These are phyloP conservation scores for Podospora sp. DNA, from an alignment of 495 filamentous ascomycete genomes.

Conservation along the genomic window DNA sequence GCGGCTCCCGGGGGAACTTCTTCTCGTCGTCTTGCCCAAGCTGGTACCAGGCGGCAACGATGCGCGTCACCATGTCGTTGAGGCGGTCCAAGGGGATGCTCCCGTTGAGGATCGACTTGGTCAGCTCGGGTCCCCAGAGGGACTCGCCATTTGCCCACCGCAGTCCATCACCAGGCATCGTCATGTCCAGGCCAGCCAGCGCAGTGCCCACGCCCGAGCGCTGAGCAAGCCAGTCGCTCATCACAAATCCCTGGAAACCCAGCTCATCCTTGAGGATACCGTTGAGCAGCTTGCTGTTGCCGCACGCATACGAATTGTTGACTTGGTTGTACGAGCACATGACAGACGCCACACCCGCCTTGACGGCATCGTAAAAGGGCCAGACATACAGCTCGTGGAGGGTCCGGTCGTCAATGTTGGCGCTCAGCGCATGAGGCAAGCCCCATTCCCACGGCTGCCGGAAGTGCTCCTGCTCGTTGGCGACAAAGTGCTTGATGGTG, in stretches of 20 bases:
- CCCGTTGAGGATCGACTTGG: conserved; percentile 75
- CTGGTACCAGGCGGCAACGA: conserved; percentile 93
- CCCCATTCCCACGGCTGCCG: conserved; percentile 83
- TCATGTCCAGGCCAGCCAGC: conserved; percentile 88
- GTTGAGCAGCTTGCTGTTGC: conserved; percentile 90
- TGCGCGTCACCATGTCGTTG: conserved; percentile 91
- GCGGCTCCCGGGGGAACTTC: conserved; percentile 66
- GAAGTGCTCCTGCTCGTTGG: conserved; percentile 75
- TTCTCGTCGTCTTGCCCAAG: conserved; percentile 76
- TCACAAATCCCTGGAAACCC: conserved; percentile 92
- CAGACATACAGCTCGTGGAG: conserved; percentile 86
- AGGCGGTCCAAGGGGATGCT: conserved; percentile 80
- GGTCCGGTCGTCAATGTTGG: conserved; percentile 80
- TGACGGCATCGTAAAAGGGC: conserved; percentile 86
- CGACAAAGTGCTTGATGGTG: conserved; percentile 72
- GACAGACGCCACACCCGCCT: conserved; percentile 81
- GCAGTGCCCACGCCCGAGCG: conserved; percentile 78
- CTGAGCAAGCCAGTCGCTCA: conserved; percentile 93
- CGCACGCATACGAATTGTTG: conserved; percentile 89
- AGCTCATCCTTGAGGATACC: conserved; percentile 93
- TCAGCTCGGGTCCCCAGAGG: conserved; percentile 80
- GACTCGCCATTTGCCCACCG: conserved; percentile 74
- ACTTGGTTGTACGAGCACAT: conserved; percentile 92
- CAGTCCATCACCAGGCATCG: conserved; percentile 90
- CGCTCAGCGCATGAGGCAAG: conserved; percentile 70